A percentile compares a stretch with the other conserved stretches of the same genome.
Evolutionary conservation across 257 asterid species (phyloP).

Genomic region (Solanum pinnatisectum): DNA sequence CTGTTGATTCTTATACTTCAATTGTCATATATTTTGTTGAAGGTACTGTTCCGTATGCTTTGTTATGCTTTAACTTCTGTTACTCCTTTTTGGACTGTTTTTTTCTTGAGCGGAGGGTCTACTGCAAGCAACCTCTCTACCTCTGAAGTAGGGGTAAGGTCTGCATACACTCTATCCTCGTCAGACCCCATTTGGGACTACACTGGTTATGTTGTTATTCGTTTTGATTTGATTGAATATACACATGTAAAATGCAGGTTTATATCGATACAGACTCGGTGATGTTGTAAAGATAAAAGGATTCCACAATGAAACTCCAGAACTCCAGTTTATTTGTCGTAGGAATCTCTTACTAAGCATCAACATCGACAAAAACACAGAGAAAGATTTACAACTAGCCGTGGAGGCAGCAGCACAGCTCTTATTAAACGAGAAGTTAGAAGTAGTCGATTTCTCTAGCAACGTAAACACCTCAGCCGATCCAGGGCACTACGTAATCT

Average conservation of each 20-base stretch:
- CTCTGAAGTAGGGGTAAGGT: background rate
- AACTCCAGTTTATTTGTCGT: constrained; percentile 78
- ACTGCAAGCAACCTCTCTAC: background rate
- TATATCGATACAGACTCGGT: constrained; percentile 80
- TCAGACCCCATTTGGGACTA: too few species aligned
- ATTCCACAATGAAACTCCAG: constrained; percentile 76
- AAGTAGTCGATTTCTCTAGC: constrained; percentile 87
- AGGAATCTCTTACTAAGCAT: constrained; percentile 69
- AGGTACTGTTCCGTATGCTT: background rate
- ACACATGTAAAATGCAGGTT: constrained; percentile 34
- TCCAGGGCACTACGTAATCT: constrained; percentile 71
- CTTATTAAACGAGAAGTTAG: constrained; percentile 49
- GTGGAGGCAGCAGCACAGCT: constrained; percentile 65
- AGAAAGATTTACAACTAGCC: constrained; percentile 74
- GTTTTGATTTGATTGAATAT: background rate
- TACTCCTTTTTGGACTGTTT: background rate
- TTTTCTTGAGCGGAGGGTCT: background rate
- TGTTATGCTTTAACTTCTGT: background rate
- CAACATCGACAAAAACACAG: constrained; percentile 93
- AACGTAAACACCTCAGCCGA: constrained; percentile 41
- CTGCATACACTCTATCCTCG: background rate
- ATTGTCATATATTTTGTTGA: background rate
- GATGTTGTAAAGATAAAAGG: constrained; percentile 85
- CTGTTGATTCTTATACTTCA: background rate
- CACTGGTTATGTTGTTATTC: background rate